Base-by-base conservation (phyloP, 208 protist genomes). In the Leishmania mexicana region DNA sequence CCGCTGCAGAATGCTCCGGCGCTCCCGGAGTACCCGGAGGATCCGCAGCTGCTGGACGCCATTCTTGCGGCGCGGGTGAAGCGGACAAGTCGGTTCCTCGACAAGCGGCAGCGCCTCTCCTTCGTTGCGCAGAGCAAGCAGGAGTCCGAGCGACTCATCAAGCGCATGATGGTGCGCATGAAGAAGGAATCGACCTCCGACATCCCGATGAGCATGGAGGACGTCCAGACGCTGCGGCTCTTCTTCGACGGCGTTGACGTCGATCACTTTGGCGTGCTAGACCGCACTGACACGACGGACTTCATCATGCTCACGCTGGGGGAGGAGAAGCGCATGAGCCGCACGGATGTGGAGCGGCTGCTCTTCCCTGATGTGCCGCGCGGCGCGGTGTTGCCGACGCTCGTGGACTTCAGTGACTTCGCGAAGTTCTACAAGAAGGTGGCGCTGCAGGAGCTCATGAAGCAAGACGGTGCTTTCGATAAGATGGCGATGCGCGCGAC, bases 331-430 rank as follows among this genome's bases (percentile, higher is more conserved):
- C 42, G 28, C 57, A 86, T 93, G 79, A 81, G 76, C 28, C 83
- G 88, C 38, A 60, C 68, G 17, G 81, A 89, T 40, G 87, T 93
- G 35, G 84, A 93, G 73, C 17, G 76, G 35, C 64, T 93, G 38
- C 71, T 83, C 28, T 91, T 91, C 47, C 83, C 89, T 6, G 85
- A 85, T 17, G 42, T 76, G 28, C 75, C 51, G 40, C 17, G 38
- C 54, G 75, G 65, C 53, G 60, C 54, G 2, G 35, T 45, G 62
- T 77, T 88, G 58, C 90, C 92, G 13, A 80, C 79, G 60, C 57
- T 93, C 35, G 86, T 95, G 1, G 89, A 95, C 80, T 95, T 95
- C 82, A 91, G 88, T 78, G 92, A 93, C 81, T 93, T 95, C 70
- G 84, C 82, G 21, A 93, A 87, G 83, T 93, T 95, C 76, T 91